Evolutionary conservation across 2,329 filamentous ascomycete genomes (phyloP).

Genomic region (Colletotrichum acutatum): DNA sequence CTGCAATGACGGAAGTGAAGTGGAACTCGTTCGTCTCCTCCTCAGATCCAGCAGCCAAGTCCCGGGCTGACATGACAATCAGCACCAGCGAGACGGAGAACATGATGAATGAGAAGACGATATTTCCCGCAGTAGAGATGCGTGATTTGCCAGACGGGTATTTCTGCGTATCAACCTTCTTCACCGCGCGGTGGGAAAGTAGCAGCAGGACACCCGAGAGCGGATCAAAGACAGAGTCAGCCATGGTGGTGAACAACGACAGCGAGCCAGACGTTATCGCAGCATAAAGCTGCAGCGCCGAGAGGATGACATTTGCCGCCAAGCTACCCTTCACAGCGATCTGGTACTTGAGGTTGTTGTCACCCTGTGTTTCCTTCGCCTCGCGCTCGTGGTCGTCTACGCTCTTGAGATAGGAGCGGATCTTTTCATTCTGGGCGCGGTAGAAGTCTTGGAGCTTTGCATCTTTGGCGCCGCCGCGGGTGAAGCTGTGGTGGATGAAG

Average conservation of each 20-base stretch:
- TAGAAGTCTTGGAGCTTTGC: constrained; percentile 84
- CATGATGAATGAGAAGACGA: constrained; percentile 97
- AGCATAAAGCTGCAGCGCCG: constrained; percentile 87
- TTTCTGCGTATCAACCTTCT: constrained; percentile 83
- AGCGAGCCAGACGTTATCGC: constrained; percentile 89
- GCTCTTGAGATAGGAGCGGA: constrained; percentile 89
- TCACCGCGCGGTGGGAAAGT: constrained; percentile 87
- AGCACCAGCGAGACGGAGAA: constrained; percentile 90
- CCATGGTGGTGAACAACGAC: constrained; percentile 97
- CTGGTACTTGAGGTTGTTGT: constrained; percentile 81
- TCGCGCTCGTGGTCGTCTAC: constrained; percentile 91
- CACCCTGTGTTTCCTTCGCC: constrained; percentile 81
- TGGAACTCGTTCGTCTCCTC: constrained; percentile 74
- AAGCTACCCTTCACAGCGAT: constrained; percentile 77
- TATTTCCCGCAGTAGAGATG: constrained; percentile 95
- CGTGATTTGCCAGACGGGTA: constrained; percentile 95
- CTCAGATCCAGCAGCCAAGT: constrained; percentile 65
- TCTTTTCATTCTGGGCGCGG: constrained; percentile 90
- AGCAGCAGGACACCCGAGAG: constrained; percentile 90
- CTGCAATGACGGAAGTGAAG: constrained; percentile 85
- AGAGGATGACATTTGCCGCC: constrained; percentile 81
- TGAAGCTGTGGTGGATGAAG: constrained; percentile 38
- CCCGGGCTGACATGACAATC: constrained; percentile 85
- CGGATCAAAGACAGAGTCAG: constrained; percentile 93
- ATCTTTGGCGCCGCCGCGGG: constrained; percentile 46